Conservation (phyloP, 2,329 filamentous ascomycete genomes). For the Fusarium sp. region DNA sequence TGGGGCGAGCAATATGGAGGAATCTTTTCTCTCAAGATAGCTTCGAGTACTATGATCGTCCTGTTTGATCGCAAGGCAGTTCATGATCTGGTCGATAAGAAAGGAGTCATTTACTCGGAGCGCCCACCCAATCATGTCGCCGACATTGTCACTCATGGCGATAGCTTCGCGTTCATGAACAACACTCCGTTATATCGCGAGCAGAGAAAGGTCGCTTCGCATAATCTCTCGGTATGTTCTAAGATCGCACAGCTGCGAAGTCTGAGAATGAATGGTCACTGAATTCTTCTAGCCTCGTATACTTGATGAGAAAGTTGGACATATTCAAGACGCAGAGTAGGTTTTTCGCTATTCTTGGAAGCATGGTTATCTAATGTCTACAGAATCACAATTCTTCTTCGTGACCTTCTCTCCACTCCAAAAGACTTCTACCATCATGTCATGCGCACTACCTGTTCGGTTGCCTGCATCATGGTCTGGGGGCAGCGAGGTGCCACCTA, state of each 20-base stretch:
- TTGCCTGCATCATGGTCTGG: background rate
- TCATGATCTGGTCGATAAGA: background rate
- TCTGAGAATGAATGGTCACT: background rate
- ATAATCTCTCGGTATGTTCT: background rate
- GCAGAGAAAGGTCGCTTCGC: background rate
- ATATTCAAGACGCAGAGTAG: background rate
- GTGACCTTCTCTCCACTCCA: background rate
- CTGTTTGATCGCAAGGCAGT: background rate
- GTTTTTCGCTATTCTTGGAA: background rate
- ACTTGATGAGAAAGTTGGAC: background rate
- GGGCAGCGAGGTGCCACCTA: background rate
- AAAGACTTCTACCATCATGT: background rate
- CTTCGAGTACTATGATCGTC: background rate
- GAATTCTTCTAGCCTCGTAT: background rate
- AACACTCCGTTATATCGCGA: background rate
- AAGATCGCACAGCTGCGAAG: fast-evolving
- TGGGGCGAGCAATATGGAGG: background rate
- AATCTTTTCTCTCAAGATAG: background rate
- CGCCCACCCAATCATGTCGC: background rate
- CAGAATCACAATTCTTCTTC: background rate
- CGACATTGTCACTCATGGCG: background rate
- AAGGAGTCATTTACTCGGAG: background rate
- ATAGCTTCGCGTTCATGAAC: background rate
- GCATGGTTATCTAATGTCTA: background rate
- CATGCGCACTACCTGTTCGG: background rate